phyloP scores from a whole-genome alignment of 192 early-diverging fungal genomes.

The Linnemannia exigua region DNA sequence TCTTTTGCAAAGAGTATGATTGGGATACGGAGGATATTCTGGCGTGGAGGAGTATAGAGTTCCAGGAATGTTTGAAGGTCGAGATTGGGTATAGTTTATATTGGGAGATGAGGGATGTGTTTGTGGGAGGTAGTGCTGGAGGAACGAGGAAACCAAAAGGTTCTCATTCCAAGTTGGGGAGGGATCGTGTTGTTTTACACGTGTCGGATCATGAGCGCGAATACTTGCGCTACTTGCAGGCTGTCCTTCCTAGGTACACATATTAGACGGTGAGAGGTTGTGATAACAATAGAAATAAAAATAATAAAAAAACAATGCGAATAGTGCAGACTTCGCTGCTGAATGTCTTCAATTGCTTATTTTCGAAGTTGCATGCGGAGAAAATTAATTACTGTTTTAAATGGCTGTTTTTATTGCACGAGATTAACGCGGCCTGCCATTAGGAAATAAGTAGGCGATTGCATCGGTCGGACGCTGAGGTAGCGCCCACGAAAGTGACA shows the following conservation, averaged over 20 bases:
- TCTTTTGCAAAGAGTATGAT: background rate
- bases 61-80: background rate
- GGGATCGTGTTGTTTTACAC: background rate
- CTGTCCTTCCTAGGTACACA: background rate
- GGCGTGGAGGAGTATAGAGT: background rate
- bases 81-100: background rate
- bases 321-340: too few relatives aligned
- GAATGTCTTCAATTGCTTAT: too few relatives aligned
- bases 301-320: too few relatives aligned
- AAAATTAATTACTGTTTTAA: background rate
- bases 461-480: background rate
- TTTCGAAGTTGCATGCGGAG: background rate
- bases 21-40: background rate
- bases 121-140: background rate
- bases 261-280: background rate
- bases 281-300: too few relatives aligned
- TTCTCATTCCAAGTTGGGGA: background rate
- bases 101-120: background rate
- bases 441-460: background rate
- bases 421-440: background rate
- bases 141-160: background rate
- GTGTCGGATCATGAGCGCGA: background rate
- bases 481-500: background rate
- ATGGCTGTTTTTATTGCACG: background rate
- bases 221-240: background rate